These are phyloP conservation scores for Xylaria sp. DNA, from an alignment of 2,329 filamentous ascomycete species.

Conservation along the genomic window DNA sequence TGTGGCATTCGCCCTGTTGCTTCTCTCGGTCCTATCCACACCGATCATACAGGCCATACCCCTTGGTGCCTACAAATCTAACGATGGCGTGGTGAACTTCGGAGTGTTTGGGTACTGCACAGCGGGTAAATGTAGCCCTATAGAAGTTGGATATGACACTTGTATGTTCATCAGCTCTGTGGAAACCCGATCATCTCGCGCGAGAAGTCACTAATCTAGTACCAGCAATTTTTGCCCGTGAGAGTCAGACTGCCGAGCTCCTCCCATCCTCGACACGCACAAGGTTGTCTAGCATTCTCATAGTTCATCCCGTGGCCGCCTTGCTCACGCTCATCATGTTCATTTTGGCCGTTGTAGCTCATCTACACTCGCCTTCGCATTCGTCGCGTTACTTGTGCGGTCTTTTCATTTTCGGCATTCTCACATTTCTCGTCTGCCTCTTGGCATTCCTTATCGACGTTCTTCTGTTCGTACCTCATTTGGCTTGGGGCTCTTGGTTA, in stretches of 20 bases:
- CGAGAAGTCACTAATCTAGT: conserved; percentile 34
- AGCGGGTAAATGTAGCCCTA: conserved; percentile 71
- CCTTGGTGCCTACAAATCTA: conserved; percentile 78
- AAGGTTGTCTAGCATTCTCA: conserved; percentile 85
- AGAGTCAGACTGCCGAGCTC: conserved; percentile 56
- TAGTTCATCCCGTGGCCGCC: conserved; percentile 92
- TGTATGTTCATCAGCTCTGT: conserved; percentile 60
- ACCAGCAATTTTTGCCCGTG: conserved; percentile 40
- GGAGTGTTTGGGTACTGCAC: conserved; percentile 94
- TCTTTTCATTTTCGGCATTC: conserved; percentile 85
- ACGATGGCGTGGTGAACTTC: conserved; percentile 86
- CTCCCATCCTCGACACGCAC: conserved; percentile 64
- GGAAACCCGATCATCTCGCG: too few relatives aligned
- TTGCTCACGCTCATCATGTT: conserved; percentile 88
- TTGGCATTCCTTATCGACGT: conserved; percentile 94
- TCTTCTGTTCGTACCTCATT: conserved; percentile 90
- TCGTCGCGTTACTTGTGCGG: conserved; percentile 88
- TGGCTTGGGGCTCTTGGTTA: conserved; percentile 94
- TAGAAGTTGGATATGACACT: conserved; percentile 87
- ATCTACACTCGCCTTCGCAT: conserved; percentile 88
- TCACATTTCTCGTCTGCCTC: conserved; percentile 84
- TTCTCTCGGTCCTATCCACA: conserved; percentile 90
- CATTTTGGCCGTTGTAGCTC: conserved; percentile 79
- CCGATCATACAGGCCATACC: conserved; percentile 89
- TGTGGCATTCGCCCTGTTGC: conserved; percentile 83